Base-by-base conservation (phyloP, 1,284 basidiomycete genomes). In the Trichosporon sp. region DNA sequence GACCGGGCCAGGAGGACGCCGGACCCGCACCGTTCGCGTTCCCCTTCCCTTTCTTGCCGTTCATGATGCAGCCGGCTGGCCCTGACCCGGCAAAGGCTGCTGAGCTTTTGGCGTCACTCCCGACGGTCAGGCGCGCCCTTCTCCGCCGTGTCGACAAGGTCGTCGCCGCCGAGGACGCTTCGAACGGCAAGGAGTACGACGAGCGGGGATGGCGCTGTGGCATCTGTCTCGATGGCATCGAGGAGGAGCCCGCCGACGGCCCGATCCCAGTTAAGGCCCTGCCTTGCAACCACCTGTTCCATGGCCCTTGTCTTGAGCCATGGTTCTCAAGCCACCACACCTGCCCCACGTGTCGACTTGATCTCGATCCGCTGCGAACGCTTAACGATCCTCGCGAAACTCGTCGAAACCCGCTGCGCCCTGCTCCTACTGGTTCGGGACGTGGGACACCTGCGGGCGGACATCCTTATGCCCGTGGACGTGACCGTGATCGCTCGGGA, bases 271-370 rank as follows among this genome's bases (percentile, higher is more conserved):
- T 83, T n/a, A 83, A 81, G 72, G 76, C 73, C 9, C 73, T 83
- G 60, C 82, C 82, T 0, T 83, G 82, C 70, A 80, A 82, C 74
- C 82, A 83, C 65, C 74, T 83, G 27, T 83, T 81, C 71, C 81
- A 82, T 65, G 77, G 71, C 15, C 70, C 71, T 9, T 83, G 82
- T 67, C 70, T 83, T 18, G 72, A 78, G 66, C 81, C 80, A 4
- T 83, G 82, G 82, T 79, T 83, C 44, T 69, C 74, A 1, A 75
- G 75, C 3, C 77, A 82, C 60, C 79, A 80, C 67, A 83, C 78
- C 21, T 83, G 81, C 67, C 82, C 82, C 0, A 80, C 80, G 7
- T 83, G 82, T 66, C 71, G 82, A 65, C 75, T 83, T 13, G 81
- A 83, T 64, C 76, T 83, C 15, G 82, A 83, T 70, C 82, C 82